Evolutionary conservation across 768 basidiomycete species (phyloP).

Genomic region (Termitomyces sp.): DNA sequence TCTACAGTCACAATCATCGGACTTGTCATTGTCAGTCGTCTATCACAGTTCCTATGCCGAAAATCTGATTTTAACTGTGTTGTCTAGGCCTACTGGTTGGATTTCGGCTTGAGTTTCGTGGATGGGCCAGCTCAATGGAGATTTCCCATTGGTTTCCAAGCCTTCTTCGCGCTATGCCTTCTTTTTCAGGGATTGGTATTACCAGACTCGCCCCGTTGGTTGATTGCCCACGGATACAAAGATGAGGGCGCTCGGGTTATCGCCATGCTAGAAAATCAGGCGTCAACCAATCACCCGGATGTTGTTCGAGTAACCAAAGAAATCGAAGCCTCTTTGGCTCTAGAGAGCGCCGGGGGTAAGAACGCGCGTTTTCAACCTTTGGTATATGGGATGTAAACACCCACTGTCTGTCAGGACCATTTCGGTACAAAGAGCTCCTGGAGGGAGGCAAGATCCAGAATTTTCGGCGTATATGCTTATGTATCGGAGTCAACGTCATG

Average conservation of each 20-base stretch:
- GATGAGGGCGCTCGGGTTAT: constrained; percentile 34
- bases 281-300: constrained; percentile 28
- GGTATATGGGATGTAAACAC: neutral
- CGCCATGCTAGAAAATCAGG: constrained; percentile 32
- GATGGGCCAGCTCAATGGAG: constrained; percentile 27
- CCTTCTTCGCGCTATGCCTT: constrained; percentile 34
- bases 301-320: constrained; percentile 31
- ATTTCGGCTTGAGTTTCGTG: constrained; percentile 38
- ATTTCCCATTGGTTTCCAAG: constrained; percentile 33
- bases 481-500: constrained; percentile 38
- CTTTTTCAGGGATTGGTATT: constrained; percentile 32
- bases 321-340: constrained; percentile 32
- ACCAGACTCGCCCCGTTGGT: constrained; percentile 39
- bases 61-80: neutral
- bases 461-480: constrained; percentile 34
- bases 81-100: constrained; percentile 35
- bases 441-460: constrained; percentile 35
- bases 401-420: constrained; percentile 25
- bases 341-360: constrained; percentile 36
- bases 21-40: constrained; percentile 31
- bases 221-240: constrained; percentile 33
- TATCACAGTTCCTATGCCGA: neutral
- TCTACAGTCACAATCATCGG: constrained; percentile 37
- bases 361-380: neutral
- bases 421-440: constrained; percentile 31